Evolutionary conservation across 331 rosid genomes (phyloP), one percentile per base, ranked within the genome.

Genomic region (Cucumis variabilis): DNA sequence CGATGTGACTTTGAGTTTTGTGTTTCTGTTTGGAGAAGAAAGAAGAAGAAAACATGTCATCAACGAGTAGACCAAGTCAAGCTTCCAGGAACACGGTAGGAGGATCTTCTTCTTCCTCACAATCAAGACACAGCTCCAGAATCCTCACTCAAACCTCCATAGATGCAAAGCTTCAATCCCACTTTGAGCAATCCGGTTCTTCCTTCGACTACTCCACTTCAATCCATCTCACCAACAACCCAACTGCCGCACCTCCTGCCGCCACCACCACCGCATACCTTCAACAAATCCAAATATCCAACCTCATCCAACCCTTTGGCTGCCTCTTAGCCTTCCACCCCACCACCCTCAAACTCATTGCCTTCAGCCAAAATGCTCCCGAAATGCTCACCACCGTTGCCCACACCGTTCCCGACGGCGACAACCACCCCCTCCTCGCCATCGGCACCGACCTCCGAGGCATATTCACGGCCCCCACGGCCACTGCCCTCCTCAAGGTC

Each of bases 351-450:
- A 94, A 94, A 91, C 96, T 96, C 80, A 62, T 93, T 86, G 99
- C 98, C 9, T 96, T 93, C 91, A 96, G 97, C 90, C 97, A 94
- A 90, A 96, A 96, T 87, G 98, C 99, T 7, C 93, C 97, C 17
- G 99, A 96, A 81, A 90, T 95, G 96, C 93, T 96, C 91, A 94
- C 99, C 73, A 92, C 93, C 94, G 93, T 93, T 84, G 93, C 92
- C 73, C 99, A 96, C 91, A 96, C 99, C 20, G 99, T 96, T 76
- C 99, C 99, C 15, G 94, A 97, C 62, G 97, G 95, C 19, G 97
- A 97, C 67, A 98, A 95, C 41, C 91, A 90, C 88, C 97, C 99
- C 82, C 95, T 96, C 70, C 98, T 96, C 80, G 96, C 97, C 86
- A 79, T 95, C 48, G 99, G 97, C 84, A 95, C 96, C 27, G 98